Evolutionary conservation across 345 rosid species (phyloP).

Genomic region (Linum trigynum): DNA sequence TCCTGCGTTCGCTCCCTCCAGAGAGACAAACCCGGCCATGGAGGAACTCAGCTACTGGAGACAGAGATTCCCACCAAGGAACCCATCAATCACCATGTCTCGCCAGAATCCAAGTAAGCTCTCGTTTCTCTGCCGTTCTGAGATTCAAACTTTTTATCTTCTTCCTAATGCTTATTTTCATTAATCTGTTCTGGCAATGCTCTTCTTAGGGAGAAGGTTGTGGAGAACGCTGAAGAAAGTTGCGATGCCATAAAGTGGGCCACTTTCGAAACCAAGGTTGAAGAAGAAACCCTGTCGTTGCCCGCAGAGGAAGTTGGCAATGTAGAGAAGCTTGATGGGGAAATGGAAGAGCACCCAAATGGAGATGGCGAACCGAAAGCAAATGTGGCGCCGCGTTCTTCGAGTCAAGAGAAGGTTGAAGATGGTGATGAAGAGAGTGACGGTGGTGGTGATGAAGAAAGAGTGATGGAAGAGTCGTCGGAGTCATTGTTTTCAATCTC

Average conservation of each 20-base stretch:
- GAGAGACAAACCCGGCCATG: conserved; percentile 7
- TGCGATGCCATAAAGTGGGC: conserved; percentile 12
- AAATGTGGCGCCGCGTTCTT: conserved; percentile 9
- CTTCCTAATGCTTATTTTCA: not conserved
- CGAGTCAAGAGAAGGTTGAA: conserved; percentile 10
- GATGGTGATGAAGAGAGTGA: not conserved
- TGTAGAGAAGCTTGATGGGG: not conserved
- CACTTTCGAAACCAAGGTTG: conserved; percentile 5
- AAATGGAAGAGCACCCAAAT: not conserved
- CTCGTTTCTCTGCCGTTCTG: not conserved
- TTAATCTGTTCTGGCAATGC: not conserved
- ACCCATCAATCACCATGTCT: conserved; percentile 5
- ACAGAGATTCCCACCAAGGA: not conserved
- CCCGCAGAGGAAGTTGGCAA: not conserved
- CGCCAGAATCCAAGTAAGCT: conserved; percentile 7
- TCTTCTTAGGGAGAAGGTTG: conserved; percentile 9
- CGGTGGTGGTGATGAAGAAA: conserved; percentile 1
- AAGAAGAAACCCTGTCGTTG: not conserved
- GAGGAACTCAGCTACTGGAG: not conserved
- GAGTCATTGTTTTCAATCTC: conserved; percentile 60
- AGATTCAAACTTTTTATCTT: not conserved
- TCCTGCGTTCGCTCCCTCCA: not conserved
- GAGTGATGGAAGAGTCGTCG: conserved; percentile 40
- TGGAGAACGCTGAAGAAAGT: conserved; percentile 1
- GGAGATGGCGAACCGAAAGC: not conserved